phyloP scores from a whole-genome alignment of 202 grass and related monocot species.

The Eragrostis tef region DNA sequence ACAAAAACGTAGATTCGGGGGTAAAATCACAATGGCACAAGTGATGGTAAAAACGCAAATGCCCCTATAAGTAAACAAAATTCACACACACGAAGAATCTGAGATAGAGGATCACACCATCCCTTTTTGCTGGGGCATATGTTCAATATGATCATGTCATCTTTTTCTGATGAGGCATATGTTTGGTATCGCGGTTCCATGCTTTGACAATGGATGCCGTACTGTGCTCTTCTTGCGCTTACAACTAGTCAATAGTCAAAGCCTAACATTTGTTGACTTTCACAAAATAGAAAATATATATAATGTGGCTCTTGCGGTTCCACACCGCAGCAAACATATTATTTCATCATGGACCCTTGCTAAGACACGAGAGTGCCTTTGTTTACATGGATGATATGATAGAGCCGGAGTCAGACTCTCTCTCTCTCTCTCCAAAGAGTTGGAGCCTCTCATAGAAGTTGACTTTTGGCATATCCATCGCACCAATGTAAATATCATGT shows the following conservation, averaged over 20 bases:
- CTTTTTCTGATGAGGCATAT: not conserved
- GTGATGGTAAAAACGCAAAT: too few relatives aligned
- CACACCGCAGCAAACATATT: not conserved
- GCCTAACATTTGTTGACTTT: constrained; percentile 10
- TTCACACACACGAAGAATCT: too few relatives aligned
- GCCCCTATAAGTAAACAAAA: too few relatives aligned
- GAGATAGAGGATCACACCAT: not conserved
- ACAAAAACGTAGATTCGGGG: too few relatives aligned
- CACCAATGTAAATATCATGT: not conserved
- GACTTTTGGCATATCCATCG: constrained; percentile 14
- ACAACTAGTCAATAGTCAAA: not conserved
- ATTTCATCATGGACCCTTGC: not conserved
- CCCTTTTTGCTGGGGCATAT: not conserved
- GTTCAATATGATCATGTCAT: not conserved
- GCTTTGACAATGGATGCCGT: not conserved
- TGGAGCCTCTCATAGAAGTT: too few relatives aligned
- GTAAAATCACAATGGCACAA: too few relatives aligned
- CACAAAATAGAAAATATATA: not conserved
- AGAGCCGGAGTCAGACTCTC: too few relatives aligned
- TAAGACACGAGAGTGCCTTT: not conserved
- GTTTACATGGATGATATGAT: not conserved
- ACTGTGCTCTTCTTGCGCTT: not conserved
- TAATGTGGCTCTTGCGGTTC: not conserved
- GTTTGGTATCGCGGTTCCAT: not conserved
- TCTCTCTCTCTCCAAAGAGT: too few relatives aligned